Evolutionary conservation across 139 green algal genomes (phyloP).

Genomic region (Asterochloris erici): DNA sequence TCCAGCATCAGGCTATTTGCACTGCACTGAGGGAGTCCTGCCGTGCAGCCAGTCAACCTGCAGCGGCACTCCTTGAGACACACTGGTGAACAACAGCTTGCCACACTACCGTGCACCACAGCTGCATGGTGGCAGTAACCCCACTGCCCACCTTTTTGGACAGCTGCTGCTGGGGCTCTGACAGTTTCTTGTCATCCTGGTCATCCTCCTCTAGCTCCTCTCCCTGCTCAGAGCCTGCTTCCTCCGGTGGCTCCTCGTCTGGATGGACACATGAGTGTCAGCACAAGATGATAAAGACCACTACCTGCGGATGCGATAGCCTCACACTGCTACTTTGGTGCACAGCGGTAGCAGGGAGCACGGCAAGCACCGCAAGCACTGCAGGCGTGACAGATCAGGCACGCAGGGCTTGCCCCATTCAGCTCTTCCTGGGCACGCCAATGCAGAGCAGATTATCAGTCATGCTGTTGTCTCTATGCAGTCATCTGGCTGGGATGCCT

Average conservation of each 20-base stretch:
- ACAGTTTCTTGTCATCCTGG: conserved; percentile 4
- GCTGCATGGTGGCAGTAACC: too few relatives aligned
- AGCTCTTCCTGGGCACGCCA: too few relatives aligned
- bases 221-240: not conserved
- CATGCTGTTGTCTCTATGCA: too few relatives aligned
- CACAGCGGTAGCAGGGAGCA: not conserved
- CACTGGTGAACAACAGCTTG: too few relatives aligned
- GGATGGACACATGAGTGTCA: conserved; percentile 1
- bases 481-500: too few relatives aligned
- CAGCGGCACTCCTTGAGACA: too few relatives aligned
- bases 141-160: conserved; percentile 44
- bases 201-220: conserved; percentile 8
- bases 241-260: conserved; percentile 9
- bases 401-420: not conserved
- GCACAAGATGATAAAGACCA: not conserved
- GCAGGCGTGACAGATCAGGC: not conserved
- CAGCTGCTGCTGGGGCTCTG: conserved; percentile 24
- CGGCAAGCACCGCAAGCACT: too few relatives aligned
- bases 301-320: not conserved
- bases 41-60: too few relatives aligned
- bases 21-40: too few relatives aligned
- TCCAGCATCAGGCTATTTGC: too few relatives aligned
- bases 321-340: not conserved
- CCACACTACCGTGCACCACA: too few relatives aligned
- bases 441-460: too few relatives aligned